A percentile compares a stretch with the other conserved stretches of the same genome.
Conservation (phyloP, 495 filamentous ascomycete genomes). For the Aspergillus funiculosus region DNA sequence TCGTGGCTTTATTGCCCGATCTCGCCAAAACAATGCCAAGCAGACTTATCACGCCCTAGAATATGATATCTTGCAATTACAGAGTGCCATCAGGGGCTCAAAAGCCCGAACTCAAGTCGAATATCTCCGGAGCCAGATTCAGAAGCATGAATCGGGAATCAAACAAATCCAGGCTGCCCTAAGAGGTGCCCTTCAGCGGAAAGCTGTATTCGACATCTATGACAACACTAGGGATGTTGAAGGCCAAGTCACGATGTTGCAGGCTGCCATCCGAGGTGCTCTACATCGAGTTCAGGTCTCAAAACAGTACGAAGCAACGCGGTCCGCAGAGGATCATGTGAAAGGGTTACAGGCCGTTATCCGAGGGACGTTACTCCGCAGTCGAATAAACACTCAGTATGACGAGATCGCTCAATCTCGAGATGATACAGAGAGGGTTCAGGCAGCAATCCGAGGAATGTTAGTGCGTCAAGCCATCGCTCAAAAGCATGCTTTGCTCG, state of each 20-base stretch:
- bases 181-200: conserved; percentile 53
- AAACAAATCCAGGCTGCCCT: conserved; percentile 56
- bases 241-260: conserved; percentile 53
- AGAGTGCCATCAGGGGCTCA: conserved; percentile 73
- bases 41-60: conserved; percentile 66
- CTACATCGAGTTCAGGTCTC: conserved; percentile 39
- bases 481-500: conserved; percentile 28
- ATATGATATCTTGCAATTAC: conserved; percentile 66
- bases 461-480: conserved; percentile 39
- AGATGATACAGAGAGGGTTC: conserved; percentile 28
- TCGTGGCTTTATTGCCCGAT: conserved; percentile 73
- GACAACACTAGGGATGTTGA: conserved; percentile 44
- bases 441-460: conserved; percentile 50
- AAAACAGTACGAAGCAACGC: conserved; percentile 35
- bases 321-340: conserved; percentile 37
- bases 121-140: conserved; percentile 56
- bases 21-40: conserved; percentile 53
- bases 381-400: conserved; percentile 46
- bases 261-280: conserved; percentile 61
- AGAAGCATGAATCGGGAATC: conserved; percentile 51
- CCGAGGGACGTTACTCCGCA: conserved; percentile 43
- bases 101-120: conserved; percentile 66
- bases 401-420: conserved; percentile 36
- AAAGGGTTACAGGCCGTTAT: conserved; percentile 28
- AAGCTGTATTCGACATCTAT: conserved; percentile 40